phyloP scores from a whole-genome alignment of 257 asterid species.

The Nicotiana obtusifolia region DNA sequence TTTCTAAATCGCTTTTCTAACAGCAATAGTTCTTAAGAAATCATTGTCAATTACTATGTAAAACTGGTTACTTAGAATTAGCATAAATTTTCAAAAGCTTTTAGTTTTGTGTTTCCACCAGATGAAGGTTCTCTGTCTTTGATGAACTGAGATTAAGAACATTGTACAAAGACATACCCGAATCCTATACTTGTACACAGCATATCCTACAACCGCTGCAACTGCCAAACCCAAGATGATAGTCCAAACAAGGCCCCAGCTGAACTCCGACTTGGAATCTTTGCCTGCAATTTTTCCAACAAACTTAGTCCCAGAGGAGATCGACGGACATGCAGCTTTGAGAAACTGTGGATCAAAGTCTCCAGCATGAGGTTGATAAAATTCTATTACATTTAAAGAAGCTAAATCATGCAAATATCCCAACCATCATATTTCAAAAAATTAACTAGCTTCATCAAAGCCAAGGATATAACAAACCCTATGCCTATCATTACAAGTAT shows the following conservation, averaged over 20 bases:
- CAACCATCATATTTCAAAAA: background rate
- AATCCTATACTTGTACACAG: constrained; percentile 77
- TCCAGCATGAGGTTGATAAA: background rate
- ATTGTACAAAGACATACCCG: constrained; percentile 45
- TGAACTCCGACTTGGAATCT: constrained; percentile 25
- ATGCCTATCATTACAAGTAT: background rate
- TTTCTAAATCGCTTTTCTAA: background rate
- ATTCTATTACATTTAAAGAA: background rate
- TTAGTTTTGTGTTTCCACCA: background rate
- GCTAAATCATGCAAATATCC: background rate
- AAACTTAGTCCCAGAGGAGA: background rate
- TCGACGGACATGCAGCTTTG: background rate
- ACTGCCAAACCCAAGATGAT: constrained; percentile 59
- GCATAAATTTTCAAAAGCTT: background rate
- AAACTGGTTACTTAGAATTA: background rate
- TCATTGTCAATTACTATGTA: background rate
- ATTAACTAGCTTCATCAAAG: background rate
- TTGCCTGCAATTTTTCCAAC: constrained; percentile 50
- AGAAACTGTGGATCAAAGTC: background rate
- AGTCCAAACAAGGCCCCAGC: constrained; percentile 76
- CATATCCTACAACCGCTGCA: constrained; percentile 66
- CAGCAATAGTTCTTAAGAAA: background rate
- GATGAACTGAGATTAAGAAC: background rate
- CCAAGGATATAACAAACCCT: background rate
- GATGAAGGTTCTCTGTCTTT: background rate